These are phyloP conservation scores for Notholithocarpus densiflorus DNA, from an alignment of 306 rosid species.

Conservation along the genomic window DNA sequence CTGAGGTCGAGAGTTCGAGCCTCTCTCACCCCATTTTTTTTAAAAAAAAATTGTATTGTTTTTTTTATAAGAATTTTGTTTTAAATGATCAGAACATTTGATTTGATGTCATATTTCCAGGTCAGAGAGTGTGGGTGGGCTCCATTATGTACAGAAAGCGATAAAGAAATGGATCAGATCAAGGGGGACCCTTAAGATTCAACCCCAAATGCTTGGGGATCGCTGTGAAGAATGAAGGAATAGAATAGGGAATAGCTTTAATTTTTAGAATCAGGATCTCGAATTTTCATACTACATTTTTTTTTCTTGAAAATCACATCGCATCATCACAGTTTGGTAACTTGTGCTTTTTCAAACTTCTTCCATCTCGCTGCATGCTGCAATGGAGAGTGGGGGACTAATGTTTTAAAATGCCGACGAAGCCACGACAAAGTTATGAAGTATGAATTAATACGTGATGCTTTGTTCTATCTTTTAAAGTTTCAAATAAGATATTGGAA, in stretches of 20 bases:
- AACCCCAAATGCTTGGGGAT: not conserved
- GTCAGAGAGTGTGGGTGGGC: not conserved
- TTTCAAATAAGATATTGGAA: too few species aligned
- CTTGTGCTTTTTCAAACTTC: not conserved
- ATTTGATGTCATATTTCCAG: not conserved
- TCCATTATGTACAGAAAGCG: not conserved
- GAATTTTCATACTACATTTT: not conserved
- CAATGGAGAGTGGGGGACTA: too few species aligned
- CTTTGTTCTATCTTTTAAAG: too few species aligned
- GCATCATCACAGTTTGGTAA: conserved; percentile 1
- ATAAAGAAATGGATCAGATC: not conserved
- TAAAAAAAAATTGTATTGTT: too few species aligned
- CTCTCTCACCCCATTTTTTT: conserved; percentile 30
- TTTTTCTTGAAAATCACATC: conserved; percentile 15
- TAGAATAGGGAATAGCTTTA: not conserved
- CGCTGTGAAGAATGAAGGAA: not conserved
- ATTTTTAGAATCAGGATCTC: conserved; percentile 15
- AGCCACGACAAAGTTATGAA: too few species aligned
- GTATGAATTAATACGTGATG: too few species aligned
- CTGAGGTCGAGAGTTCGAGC: conserved; percentile 47
- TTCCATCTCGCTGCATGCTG: not conserved
- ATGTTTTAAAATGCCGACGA: not conserved
- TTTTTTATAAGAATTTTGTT: too few species aligned
- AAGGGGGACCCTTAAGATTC: not conserved
- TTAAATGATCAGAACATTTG: not conserved